Evolutionary conservation across 345 rosid genomes (phyloP).

Genomic region (Cochlearia excelsa): DNA sequence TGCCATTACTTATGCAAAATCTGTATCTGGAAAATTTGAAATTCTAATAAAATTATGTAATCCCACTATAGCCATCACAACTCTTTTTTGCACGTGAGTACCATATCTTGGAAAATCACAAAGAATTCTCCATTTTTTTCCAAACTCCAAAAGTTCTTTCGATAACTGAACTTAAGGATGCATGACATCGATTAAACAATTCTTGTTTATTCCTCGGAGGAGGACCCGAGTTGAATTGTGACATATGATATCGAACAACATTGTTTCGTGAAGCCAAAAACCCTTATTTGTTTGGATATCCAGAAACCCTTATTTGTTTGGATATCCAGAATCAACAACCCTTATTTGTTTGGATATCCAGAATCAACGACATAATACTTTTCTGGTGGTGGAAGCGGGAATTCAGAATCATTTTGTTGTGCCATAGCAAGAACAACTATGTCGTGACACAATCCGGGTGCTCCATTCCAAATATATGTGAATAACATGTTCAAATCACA

Average conservation of each 20-base stretch:
- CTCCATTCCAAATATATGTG: too few relatives aligned
- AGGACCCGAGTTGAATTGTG: not conserved
- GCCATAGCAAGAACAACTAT: not conserved
- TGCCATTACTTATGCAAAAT: too few relatives aligned
- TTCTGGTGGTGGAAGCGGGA: not conserved
- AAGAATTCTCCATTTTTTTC: too few relatives aligned
- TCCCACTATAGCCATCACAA: not conserved
- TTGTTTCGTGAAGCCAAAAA: not conserved
- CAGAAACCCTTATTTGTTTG: not conserved
- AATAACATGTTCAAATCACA: too few relatives aligned
- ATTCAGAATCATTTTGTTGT: not conserved
- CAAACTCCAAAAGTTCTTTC: not conserved
- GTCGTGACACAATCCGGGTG: not conserved
- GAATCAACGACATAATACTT: not conserved
- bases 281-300: too few relatives aligned
- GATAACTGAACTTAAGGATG: not conserved
- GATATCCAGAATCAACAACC: not conserved
- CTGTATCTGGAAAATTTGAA: not conserved
- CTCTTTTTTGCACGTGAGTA: not conserved
- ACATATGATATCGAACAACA: not conserved
- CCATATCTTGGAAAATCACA: too few relatives aligned
- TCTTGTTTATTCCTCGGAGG: not conserved
- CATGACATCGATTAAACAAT: not conserved
- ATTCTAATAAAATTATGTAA: not conserved
- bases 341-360: not conserved